Evolutionary conservation across 805 yeast genomes (phyloP).

Genomic region (Candida awuae): DNA sequence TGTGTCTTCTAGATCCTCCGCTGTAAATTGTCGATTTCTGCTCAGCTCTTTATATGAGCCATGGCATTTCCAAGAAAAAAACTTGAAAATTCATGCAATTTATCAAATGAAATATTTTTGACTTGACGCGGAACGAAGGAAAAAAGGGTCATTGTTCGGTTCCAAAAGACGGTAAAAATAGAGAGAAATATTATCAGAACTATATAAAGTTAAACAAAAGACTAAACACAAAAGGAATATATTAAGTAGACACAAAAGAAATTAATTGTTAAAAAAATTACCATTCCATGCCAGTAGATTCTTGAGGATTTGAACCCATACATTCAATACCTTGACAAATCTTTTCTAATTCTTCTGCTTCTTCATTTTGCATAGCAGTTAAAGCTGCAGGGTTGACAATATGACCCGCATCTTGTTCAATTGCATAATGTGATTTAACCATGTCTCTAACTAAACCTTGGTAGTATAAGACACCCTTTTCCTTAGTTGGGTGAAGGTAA

Average conservation of each 20-base stretch:
- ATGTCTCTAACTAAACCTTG: slow-evolving; percentile 48
- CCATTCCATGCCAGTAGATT: slow-evolving; percentile 24
- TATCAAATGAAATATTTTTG: not conserved
- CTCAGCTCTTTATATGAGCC: too few relatives aligned
- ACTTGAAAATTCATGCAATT: too few relatives aligned
- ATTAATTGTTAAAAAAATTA: slow-evolving; percentile 3
- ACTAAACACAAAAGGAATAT: not conserved
- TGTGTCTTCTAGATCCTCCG: not conserved
- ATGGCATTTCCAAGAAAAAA: too few relatives aligned
- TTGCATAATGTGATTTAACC: slow-evolving; percentile 46
- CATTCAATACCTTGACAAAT: slow-evolving; percentile 46
- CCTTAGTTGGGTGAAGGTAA: slow-evolving; percentile 50
- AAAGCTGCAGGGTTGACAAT: slow-evolving; percentile 46
- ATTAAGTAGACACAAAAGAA: not conserved
- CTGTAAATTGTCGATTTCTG: not conserved
- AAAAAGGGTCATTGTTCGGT: too few relatives aligned
- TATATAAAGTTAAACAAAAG: not conserved
- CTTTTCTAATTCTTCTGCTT: slow-evolving; percentile 42
- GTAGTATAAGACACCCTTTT: slow-evolving; percentile 50
- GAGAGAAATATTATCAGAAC: too few relatives aligned
- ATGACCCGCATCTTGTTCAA: slow-evolving; percentile 38
- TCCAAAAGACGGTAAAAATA: too few relatives aligned
- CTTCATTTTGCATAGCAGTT: slow-evolving; percentile 33
- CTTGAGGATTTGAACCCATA: slow-evolving; percentile 34
- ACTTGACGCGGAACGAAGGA: not conserved